Percentiles rank a stretch among this genome's conserved stretches.
phyloP scores from a whole-genome alignment of 2,329 filamentous ascomycete genomes.

The Chaetomiaceae sp. region DNA sequence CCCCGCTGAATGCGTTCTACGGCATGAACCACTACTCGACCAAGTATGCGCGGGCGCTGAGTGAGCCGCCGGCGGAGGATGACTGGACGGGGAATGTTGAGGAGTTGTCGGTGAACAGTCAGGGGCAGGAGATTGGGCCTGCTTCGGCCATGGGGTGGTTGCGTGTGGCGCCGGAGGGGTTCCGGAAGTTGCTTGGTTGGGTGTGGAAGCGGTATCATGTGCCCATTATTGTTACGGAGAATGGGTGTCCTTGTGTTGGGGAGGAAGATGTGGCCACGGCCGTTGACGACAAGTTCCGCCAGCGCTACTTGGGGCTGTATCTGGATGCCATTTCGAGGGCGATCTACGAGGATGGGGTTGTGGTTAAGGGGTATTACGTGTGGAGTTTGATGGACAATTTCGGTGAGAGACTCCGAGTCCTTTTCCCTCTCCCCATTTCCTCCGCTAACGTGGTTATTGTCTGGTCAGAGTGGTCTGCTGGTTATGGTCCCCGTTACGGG shows the following conservation, averaged over 20 bases:
- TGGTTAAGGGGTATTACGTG: background rate
- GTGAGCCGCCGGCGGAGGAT: background rate
- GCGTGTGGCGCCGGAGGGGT: background rate
- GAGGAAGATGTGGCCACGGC: background rate
- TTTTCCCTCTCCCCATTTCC: background rate
- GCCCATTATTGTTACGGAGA: background rate
- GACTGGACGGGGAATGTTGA: background rate
- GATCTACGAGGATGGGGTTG: background rate
- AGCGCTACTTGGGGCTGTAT: background rate
- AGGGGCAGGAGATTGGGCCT: background rate
- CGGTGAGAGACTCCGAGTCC: background rate
- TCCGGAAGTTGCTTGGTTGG: background rate
- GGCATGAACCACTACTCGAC: background rate
- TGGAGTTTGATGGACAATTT: background rate
- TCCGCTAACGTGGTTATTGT: background rate
- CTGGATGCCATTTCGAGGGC: background rate
- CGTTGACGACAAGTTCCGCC: background rate
- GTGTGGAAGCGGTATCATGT: background rate
- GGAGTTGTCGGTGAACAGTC: background rate
- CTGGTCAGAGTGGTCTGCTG: background rate
- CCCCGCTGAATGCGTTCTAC: background rate
- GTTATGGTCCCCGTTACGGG: background rate
- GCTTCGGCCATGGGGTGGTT: background rate
- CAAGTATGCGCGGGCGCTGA: background rate
- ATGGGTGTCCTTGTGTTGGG: background rate